Base-by-base conservation (phyloP, 1,284 basidiomycete species). In the Agroathelia rolfsii region DNA sequence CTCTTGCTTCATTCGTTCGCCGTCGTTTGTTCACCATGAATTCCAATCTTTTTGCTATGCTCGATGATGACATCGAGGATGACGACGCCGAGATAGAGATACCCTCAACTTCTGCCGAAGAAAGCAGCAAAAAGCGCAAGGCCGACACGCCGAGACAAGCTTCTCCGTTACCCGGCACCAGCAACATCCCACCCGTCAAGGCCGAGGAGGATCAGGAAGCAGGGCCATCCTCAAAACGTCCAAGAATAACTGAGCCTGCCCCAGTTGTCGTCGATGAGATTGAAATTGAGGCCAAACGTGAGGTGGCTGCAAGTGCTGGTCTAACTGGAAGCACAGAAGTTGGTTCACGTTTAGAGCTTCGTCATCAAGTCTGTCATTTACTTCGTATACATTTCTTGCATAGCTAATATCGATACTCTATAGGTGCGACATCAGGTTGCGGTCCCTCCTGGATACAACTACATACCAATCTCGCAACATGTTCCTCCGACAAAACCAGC, bases 401-500 rank as follows among this genome's bases (percentile, higher is more conserved):
- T 20, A n/a, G n/a, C n/a, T n/a, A n/a, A n/a, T n/a, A n/a, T n/a
- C n/a, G n/a, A 16, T 26, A 11, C 26, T 28, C 20, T 25, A 29
- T 36, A 87, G 81, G 87, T 92, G 37, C 74, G 88, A 35, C 89
- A 93, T 55, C 84, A 96, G 76, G 95, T 98, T 30, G 92, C 92
- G 1, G 76, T 98, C 7, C 95, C 95, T 6, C 84, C 89, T 16
- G 79, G 80, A 28, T 98, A 92, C 56, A 77, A 81, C 44, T 98
- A 98, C 58, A 58, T 85, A 25, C 87, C 94, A 1, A 94, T 98
- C 41, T 77, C 86, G 10, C 71, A 87, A 52, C 94, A 99, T 57
- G 72, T 87, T n/a, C 85, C 93, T 16, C 83, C 86, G 18, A 72
- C 82, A 35, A 92, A 94, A 48, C 92, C 94, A 0, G 92, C 81